These are phyloP conservation scores for Hyaloperonospora brassicae DNA, from an alignment of 352 stramenopile species.

Conservation along the genomic window DNA sequence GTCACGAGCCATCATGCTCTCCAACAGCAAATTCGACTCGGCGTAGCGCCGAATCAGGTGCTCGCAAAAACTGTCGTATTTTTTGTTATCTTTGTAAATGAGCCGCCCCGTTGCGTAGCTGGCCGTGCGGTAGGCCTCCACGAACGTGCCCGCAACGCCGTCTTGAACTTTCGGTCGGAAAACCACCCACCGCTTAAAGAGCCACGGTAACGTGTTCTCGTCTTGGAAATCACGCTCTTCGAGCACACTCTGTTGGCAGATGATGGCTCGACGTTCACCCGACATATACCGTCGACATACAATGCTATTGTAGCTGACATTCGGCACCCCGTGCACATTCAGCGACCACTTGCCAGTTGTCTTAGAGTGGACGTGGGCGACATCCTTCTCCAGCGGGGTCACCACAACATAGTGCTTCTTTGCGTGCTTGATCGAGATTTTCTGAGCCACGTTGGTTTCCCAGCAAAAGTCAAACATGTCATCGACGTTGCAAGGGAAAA, in stretches of 20 bases:
- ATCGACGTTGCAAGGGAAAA: conserved; percentile 67
- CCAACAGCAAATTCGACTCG: conserved; percentile 74
- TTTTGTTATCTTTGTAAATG: conserved; percentile 87
- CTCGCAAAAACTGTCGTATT: conserved; percentile 86
- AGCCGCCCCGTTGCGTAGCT: conserved; percentile 75
- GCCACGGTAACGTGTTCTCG: conserved; percentile 70
- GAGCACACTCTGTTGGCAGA: conserved; percentile 79
- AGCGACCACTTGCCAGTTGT: conserved; percentile 81
- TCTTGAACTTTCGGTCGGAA: conserved; percentile 65
- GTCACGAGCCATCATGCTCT: conserved; percentile 79
- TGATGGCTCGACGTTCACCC: conserved; percentile 57
- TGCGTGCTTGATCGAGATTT: conserved; percentile 68
- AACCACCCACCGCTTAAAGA: conserved; percentile 86
- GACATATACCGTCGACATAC: conserved; percentile 50
- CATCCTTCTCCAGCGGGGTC: conserved; percentile 56
- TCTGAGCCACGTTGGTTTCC: conserved; percentile 75
- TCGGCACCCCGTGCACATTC: conserved; percentile 70
- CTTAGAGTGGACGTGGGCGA: conserved; percentile 79
- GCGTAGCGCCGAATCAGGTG: conserved; percentile 81
- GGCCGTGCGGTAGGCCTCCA: conserved; percentile 76
- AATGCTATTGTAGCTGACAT: conserved; percentile 84
- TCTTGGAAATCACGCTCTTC: conserved; percentile 80
- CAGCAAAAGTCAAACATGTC: conserved; percentile 84
- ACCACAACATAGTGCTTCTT: conserved; percentile 81
- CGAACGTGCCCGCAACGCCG: conserved; percentile 65